These are phyloP conservation scores for Pseudoturritis turrita DNA, from an alignment of 345 rosid species.

Conservation along the genomic window DNA sequence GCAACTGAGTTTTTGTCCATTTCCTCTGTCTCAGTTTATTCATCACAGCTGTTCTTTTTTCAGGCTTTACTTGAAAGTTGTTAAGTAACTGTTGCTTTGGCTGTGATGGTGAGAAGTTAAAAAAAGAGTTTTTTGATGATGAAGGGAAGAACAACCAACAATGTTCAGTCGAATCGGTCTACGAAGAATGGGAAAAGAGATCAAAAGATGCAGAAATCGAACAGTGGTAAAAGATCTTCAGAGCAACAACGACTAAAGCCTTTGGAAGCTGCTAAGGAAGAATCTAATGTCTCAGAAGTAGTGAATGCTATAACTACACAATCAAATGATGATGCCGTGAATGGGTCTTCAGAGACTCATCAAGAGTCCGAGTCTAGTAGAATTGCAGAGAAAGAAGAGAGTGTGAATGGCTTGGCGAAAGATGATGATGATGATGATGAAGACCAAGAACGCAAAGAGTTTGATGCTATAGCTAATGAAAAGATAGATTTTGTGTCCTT, in stretches of 20 bases:
- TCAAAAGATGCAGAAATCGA: conserved; percentile 39
- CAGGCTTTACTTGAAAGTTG: not conserved
- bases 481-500: not conserved
- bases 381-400: conserved; percentile 42
- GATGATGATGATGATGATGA: conserved; percentile 32
- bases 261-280: conserved; percentile 33
- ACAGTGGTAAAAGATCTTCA: conserved; percentile 28
- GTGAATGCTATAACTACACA: conserved; percentile 38
- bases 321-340: conserved; percentile 37
- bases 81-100: conserved; percentile 6
- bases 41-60: not conserved
- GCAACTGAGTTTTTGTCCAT: conserved; percentile 16
- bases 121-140: conserved; percentile 33
- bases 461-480: not conserved
- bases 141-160: conserved; percentile 48
- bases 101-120: conserved; percentile 19
- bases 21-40: not conserved
- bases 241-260: conserved; percentile 44
- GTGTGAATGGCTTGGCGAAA: conserved; percentile 33
- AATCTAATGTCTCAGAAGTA: conserved; percentile 8
- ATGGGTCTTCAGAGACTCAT: conserved; percentile 32
- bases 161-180: conserved; percentile 42
- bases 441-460: conserved; percentile 30
- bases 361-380: conserved; percentile 53
- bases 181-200: conserved; percentile 47